phyloP scores from a whole-genome alignment of 2,329 filamentous ascomycete genomes.

The Hypoxylon sp. region DNA sequence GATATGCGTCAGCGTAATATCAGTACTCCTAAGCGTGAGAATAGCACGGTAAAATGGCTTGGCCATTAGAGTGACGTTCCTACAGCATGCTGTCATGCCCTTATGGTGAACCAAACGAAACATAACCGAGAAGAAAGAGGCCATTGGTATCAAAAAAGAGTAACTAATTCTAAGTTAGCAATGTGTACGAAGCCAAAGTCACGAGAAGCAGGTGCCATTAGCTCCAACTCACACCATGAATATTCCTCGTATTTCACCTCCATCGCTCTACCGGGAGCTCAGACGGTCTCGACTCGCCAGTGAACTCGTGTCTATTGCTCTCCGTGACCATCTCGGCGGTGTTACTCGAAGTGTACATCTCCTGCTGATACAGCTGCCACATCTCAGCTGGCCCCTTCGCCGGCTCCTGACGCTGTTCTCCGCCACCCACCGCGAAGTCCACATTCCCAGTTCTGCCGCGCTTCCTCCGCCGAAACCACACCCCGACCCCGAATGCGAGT shows the following conservation, averaged over 20 bases:
- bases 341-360: conserved; percentile 11
- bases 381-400: background rate
- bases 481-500: background rate
- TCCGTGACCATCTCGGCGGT: conserved; percentile 10
- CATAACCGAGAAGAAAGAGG: too few relatives aligned
- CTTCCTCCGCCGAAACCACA: background rate
- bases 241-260: conserved; percentile 5
- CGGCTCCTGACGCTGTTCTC: background rate
- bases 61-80: too few relatives aligned
- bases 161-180: too few relatives aligned
- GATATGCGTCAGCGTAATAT: too few relatives aligned
- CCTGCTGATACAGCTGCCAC: conserved; percentile 12
- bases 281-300: background rate
- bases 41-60: too few relatives aligned
- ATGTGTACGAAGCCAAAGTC: too few relatives aligned
- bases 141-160: too few relatives aligned
- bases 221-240: background rate
- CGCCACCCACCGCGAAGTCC: background rate
- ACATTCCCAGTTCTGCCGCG: background rate
- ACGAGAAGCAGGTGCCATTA: too few relatives aligned
- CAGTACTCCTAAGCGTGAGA: too few relatives aligned
- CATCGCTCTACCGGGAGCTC: background rate
- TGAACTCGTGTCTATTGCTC: conserved; percentile 13
- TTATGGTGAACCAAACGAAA: too few relatives aligned
- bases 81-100: too few relatives aligned